Percentiles rank a stretch among this genome's conserved stretches.
These are phyloP conservation scores for Populus davidiana DNA, from an alignment of 345 rosid species.

Conservation along the genomic window DNA sequence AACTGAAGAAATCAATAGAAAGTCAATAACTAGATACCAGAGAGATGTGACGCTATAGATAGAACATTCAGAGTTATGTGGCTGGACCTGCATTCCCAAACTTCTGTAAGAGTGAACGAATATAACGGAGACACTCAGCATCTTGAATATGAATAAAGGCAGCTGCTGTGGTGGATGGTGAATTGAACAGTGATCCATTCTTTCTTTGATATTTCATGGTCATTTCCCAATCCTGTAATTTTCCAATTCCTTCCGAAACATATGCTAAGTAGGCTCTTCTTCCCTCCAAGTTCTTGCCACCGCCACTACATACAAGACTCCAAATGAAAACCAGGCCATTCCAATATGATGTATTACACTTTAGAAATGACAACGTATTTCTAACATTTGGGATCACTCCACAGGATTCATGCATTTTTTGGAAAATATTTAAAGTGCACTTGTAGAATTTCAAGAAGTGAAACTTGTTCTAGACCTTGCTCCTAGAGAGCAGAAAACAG, in stretches of 20 bases:
- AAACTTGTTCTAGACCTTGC: too few species aligned
- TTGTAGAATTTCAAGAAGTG: too few species aligned
- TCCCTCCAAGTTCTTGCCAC: constrained; percentile 38
- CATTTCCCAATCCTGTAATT: constrained; percentile 55
- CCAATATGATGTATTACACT: background rate
- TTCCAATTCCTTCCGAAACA: constrained; percentile 66
- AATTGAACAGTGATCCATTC: constrained; percentile 77
- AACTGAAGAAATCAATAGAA: constrained; percentile 43
- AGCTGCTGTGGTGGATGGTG: constrained; percentile 89
- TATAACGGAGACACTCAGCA: constrained; percentile 59
- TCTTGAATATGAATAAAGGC: constrained; percentile 52
- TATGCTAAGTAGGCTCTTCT: constrained; percentile 59
- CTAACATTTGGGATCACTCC: too few species aligned
- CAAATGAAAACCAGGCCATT: constrained; percentile 1
- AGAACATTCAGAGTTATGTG: background rate
- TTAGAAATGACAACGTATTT: too few species aligned
- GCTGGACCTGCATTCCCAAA: constrained; percentile 62
- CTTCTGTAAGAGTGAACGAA: constrained; percentile 49
- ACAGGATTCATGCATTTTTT: too few species aligned
- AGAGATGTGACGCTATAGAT: background rate
- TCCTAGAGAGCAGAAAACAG: too few species aligned
- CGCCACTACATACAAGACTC: constrained; percentile 20
- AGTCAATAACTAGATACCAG: constrained; percentile 12
- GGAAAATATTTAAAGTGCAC: too few species aligned
- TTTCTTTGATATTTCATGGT: constrained; percentile 61